A percentile compares a stretch with the other conserved stretches of the same genome.
Conservation (phyloP, 202 grass and related monocot genomes). For the Bolboschoenoplectus hybrid region DNA sequence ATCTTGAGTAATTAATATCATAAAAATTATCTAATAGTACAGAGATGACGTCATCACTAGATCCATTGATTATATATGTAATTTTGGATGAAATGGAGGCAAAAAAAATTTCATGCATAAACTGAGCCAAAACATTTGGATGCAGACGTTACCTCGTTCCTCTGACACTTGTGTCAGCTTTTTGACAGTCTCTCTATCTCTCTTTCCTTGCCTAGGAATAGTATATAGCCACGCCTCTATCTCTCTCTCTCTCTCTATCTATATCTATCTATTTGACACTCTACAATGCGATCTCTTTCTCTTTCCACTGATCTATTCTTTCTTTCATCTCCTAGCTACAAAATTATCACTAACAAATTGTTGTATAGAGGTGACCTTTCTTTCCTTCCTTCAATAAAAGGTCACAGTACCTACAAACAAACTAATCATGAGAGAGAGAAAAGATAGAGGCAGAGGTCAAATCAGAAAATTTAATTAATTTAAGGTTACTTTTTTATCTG, state of each 20-base stretch:
- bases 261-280: constrained; percentile 33
- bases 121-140: constrained; percentile 36
- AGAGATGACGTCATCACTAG: no score
- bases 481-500: constrained; percentile 25
- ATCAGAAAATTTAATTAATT: constrained; percentile 33
- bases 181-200: constrained; percentile 32
- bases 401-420: constrained; percentile 40
- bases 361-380: constrained; percentile 28
- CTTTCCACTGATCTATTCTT: constrained; percentile 23
- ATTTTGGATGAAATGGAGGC: background rate
- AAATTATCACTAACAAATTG: constrained; percentile 36
- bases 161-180: constrained; percentile 47
- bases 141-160: constrained; percentile 53
- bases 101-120: background rate
- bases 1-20: no score
- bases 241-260: constrained; percentile 38
- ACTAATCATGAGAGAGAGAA: constrained; percentile 38
- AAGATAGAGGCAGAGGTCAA: constrained; percentile 48
- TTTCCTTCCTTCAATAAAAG: constrained; percentile 31
- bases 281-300: constrained; percentile 20
- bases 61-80: background rate
- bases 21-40: no score
- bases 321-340: background rate
- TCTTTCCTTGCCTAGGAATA: constrained; percentile 39
- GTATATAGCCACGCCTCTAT: constrained; percentile 39